Evolutionary conservation across 257 asterid species (phyloP).

Genomic region (Solanum dulcamara): DNA sequence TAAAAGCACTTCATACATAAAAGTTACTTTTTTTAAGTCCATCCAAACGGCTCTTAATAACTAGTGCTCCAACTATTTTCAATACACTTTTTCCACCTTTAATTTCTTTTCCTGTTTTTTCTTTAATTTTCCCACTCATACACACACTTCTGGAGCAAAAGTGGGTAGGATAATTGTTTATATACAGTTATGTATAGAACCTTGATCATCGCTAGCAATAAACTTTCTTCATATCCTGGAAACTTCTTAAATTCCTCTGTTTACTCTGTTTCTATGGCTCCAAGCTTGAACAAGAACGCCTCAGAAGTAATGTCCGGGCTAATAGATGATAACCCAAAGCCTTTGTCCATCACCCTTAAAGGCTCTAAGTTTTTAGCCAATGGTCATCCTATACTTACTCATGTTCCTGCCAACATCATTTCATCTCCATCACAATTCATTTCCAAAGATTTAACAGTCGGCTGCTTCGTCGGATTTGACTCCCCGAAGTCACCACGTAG

Average conservation of each 20-base stretch:
- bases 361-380: slow-evolving; percentile 10
- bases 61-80: background rate
- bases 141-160: background rate
- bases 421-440: slow-evolving; percentile 4
- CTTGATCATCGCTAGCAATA: background rate
- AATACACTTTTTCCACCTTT: background rate
- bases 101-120: background rate
- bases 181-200: background rate
- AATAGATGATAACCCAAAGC: background rate
- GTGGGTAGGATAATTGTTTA: background rate
- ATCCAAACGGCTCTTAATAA: no score
- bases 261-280: slow-evolving; percentile 6
- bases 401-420: slow-evolving; percentile 7
- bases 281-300: slow-evolving; percentile 14
- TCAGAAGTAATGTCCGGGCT: background rate
- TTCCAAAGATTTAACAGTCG: slow-evolving; percentile 1
- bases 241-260: background rate
- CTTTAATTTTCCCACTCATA: background rate
- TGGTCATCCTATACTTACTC: slow-evolving; percentile 15
- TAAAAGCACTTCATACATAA: no score
- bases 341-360: slow-evolving; percentile 7
- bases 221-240: background rate
- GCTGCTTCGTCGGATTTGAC: slow-evolving; percentile 16
- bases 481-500: slow-evolving; percentile 10
- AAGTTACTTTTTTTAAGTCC: no score